Evolutionary conservation across 306 rosid species (phyloP).

Genomic region (Vigna hirtella): DNA sequence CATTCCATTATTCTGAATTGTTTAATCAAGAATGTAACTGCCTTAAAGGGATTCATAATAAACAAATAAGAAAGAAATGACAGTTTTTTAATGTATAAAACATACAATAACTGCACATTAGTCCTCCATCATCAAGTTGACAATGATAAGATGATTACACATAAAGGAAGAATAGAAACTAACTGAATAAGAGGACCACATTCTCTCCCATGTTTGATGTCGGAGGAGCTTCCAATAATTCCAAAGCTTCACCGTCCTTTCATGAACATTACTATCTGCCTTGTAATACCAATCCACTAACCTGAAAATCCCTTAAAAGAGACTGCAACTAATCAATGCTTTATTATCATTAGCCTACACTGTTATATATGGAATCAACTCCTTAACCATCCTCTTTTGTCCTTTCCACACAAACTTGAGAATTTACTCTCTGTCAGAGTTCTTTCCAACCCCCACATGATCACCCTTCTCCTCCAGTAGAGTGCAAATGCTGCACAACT

Average conservation of each 20-base stretch:
- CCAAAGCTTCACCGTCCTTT: conserved; percentile 68
- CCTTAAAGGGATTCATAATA: conserved; percentile 21
- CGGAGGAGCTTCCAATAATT: conserved; percentile 78
- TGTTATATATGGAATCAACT: conserved; percentile 46
- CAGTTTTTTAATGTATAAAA: not conserved
- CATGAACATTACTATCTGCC: conserved; percentile 60
- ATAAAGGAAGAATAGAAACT: conserved; percentile 31
- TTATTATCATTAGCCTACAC: conserved; percentile 46
- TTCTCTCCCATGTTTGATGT: conserved; percentile 94
- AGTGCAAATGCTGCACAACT: conserved; percentile 61
- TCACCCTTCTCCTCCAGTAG: conserved; percentile 39
- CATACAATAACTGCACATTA: conserved; percentile 17
- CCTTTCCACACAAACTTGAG: conserved; percentile 49
- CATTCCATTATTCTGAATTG: conserved; percentile 32
- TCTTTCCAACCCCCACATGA: conserved; percentile 18
- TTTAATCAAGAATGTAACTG: conserved; percentile 27
- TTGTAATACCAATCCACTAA: conserved; percentile 53
- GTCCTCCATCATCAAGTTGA: conserved; percentile 55
- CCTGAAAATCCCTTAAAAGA: conserved; percentile 57
- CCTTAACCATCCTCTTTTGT: conserved; percentile 53
- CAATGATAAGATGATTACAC: conserved; percentile 20
- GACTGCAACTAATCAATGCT: conserved; percentile 43
- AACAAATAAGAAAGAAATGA: conserved; percentile 34
- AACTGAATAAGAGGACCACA: conserved; percentile 54
- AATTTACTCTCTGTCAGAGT: conserved; percentile 38